A percentile compares a stretch with the other conserved stretches of the same genome.
Evolutionary conservation across 2,329 filamentous ascomycete species (phyloP).

Genomic region (Chaetothyriales sp.): DNA sequence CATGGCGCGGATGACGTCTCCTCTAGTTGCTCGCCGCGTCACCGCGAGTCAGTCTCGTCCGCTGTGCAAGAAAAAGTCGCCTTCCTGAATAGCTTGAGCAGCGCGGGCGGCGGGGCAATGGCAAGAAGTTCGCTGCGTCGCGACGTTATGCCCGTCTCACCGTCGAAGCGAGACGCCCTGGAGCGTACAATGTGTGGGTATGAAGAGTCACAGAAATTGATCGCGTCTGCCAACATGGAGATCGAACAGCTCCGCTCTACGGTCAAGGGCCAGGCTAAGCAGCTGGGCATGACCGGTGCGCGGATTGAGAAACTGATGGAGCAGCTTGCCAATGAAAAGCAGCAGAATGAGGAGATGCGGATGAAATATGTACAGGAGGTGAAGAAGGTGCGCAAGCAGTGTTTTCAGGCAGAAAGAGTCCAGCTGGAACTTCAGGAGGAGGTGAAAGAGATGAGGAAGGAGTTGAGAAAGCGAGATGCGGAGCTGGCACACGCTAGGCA

Average conservation of each 20-base stretch:
- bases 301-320: constrained; percentile 35
- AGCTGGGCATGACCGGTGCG: constrained; percentile 32
- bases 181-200: constrained; percentile 33
- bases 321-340: constrained; percentile 39
- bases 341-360: constrained; percentile 35
- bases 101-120: constrained; percentile 7
- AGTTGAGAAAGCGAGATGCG: constrained; percentile 38
- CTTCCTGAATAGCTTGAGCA: constrained; percentile 33
- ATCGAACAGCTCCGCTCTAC: constrained; percentile 30
- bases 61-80: constrained; percentile 38
- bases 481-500: constrained; percentile 38
- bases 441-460: constrained; percentile 28
- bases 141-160: neutral
- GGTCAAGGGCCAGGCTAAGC: constrained; percentile 28
- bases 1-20: neutral
- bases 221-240: constrained; percentile 22
- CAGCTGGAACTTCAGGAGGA: constrained; percentile 43
- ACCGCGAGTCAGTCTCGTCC: constrained; percentile 24
- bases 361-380: constrained; percentile 44
- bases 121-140: constrained; percentile 1
- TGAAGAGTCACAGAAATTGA: constrained; percentile 32
- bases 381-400: constrained; percentile 41
- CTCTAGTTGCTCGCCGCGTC: constrained; percentile 7
- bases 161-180: constrained; percentile 23
- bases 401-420: constrained; percentile 42